A percentile compares a stretch with the other conserved stretches of the same genome.
phyloP scores from a whole-genome alignment of 2,329 filamentous ascomycete genomes.

The Claviceps fusiformis region DNA sequence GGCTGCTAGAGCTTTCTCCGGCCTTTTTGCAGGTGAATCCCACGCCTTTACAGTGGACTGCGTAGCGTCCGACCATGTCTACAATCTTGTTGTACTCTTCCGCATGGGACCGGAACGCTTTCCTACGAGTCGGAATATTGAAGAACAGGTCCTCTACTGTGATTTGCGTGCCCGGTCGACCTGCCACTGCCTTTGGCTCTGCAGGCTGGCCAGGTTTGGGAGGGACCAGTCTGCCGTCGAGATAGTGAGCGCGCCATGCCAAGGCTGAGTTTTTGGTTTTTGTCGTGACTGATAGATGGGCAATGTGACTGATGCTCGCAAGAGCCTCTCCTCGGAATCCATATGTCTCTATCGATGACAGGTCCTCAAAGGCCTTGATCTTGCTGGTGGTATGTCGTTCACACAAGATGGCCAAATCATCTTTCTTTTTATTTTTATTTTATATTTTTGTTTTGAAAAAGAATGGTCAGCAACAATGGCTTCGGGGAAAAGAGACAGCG shows the following conservation, averaged over 20 bases:
- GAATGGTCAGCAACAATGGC: background rate
- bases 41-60: conserved; percentile 81
- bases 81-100: conserved; percentile 98
- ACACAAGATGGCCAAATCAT: conserved; percentile 82
- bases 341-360: conserved; percentile 82
- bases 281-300: conserved; percentile 88
- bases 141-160: conserved; percentile 96
- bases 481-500: background rate
- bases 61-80: conserved; percentile 85
- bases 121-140: conserved; percentile 77
- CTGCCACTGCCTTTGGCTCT: conserved; percentile 78
- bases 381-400: conserved; percentile 97
- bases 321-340: conserved; percentile 95
- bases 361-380: conserved; percentile 81
- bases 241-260: conserved; percentile 83
- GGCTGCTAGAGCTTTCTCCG: conserved; percentile 69
- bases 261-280: conserved; percentile 78
- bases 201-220: conserved; percentile 76
- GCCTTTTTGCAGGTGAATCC: conserved; percentile 96
- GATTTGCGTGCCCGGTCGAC: conserved; percentile 83
- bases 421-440: conserved; percentile 50
- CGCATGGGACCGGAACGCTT: conserved; percentile 78
- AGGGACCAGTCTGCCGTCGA: conserved; percentile 66
- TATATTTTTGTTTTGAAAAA: no score
- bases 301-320: conserved; percentile 96